Evolutionary conservation across 495 filamentous ascomycete genomes (phyloP), one percentile per base, ranked within the genome.

Genomic region (Aspergillus haitiensis): DNA sequence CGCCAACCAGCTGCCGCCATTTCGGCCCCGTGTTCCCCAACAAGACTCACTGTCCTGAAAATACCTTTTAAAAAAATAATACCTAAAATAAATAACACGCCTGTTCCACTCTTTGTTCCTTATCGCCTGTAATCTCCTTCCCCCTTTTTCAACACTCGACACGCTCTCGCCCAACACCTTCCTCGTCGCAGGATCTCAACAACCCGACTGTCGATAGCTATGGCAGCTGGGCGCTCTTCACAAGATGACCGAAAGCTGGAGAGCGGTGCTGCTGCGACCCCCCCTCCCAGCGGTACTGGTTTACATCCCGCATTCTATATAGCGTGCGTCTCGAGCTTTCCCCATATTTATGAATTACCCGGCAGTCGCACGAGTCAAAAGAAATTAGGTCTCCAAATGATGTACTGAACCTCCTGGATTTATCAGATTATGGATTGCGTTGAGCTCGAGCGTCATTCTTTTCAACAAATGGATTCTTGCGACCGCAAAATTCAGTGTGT

Each of bases 401-500:
- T 5, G n/a, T 40, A 40, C 37, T 40, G n/a, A 40, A 11, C n/a
- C 9, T 4, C n/a, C 37, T 10, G 37, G 37, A n/a, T 40, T 10
- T 10, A 40, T 52, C 21, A 96, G 92, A 54, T 74, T 84, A 66
- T 97, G 92, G 92, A 97, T 97, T 70, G 72, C 82, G 40, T 75
- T 95, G 63, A 95, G 91, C 67, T 96, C 92, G 15, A 89, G 86
- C 61, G 90, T 95, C 62, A 97, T 97, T 67, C 78, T 96, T 39
- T 97, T 96, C 86, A 97, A 97, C 85, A 97, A 97, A 82, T 96
- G 89, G 89, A 92, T 97, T 70, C 81, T 96, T 46, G 80, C 85
- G 57, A 87, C 82, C 12, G 82, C 86, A 54, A 76, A 86, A 48
- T 97, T 96, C 79, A 77, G 90, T 93, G 83, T 83, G 89, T 70